Base-by-base conservation (phyloP, 768 basidiomycete genomes). In the Phylloporus sp. region DNA sequence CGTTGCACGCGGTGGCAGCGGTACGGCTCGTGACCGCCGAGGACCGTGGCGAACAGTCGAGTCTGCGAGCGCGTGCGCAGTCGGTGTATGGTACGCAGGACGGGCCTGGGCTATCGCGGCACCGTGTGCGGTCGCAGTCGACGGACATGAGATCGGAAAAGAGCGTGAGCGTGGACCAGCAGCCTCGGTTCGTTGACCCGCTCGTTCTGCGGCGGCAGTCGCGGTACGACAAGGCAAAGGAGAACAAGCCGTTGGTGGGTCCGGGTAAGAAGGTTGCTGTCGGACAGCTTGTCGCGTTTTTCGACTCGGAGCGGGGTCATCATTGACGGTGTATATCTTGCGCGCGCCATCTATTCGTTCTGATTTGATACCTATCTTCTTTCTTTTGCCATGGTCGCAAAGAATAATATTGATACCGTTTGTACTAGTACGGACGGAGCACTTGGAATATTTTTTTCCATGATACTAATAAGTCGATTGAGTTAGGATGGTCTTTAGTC, bases 261-360 rank as follows among this genome's bases (percentile, higher is more conserved):
- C 45, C 61, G 4, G 76, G 72, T 38, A 81, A 75, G 47, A 91
- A 90, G 72, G 79, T 88, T 13, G 81, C 86, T 1, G 78, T 92
- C 36, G 86, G 83, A 10, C 80, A 91, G 61, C 69, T 93, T 38
- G 87, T 91, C 13, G 88, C 88, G n/a, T 92, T 87, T 69, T 93
- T 93, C 60, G 87, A 91, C 29, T 65, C 67, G 22, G 69, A 70
- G 44, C 64, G 47, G 55, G 16, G 32, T 38, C 35, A 52, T 22
- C 41, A 35, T 43, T 45, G 48, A 52, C 18, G 18, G 23, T 18
- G 6, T 24, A 18, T 47, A 47, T 47, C 27, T 6, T 32, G 29
- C 18, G 8, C 18, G 29, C 18, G 8, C 18, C 24, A 22, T 45
- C 41, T 49, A 16, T 39, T 39, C 9, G 20, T 39, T 39, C 38